Evolutionary conservation across 1,139 yeast species (phyloP), one percentile per base, ranked within the genome.

Genomic region (Candida glucosophila): DNA sequence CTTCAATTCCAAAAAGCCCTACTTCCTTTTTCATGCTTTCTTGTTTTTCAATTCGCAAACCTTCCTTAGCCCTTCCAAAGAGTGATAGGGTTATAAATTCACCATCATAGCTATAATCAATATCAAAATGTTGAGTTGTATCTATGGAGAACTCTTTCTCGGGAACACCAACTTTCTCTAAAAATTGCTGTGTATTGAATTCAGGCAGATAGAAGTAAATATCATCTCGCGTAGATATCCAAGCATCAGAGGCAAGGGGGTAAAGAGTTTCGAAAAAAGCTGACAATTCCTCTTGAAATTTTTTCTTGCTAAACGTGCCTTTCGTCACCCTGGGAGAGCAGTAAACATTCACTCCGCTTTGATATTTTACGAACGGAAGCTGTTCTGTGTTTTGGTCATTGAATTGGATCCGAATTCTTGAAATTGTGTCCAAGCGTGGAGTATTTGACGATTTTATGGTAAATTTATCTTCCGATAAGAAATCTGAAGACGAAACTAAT

Each of bases 1-100:
- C 39, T 25, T 59, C 67, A 5, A 49, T 31, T 21, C 51, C 32
- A 32, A 60, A 60, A 5, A 60, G 30, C 2, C 67, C 67, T 8
- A 58, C 37, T 34, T 60, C 67, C 23, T 48, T 50, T 22, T 44
- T 42, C 3, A 26, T 6, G 10, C 13, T 20, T 3, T 27, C 29
- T 3, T 30, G 24, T 9, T 31, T 26, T 4, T 33, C 22, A 2
- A 42, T 24, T 4, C 33, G 21, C 4, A 25, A 10, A 5, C 34
- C 32, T n/a, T 31, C 25, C 6, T 26, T 22, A 12, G 25, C 36
- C 31, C 15, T 31, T 23, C 22, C 32, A 38, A 22, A 34, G 6
- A 31, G 35, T 22, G 39, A 37, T 5, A 50, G 25, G 5, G 37
- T 30, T 7, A 44, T 20, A 15, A 34, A 34, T 4, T 32, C 35